Percentiles rank a stretch among this genome's conserved stretches.
Evolutionary conservation across 1,139 yeast genomes (phyloP).

Genomic region (Scheffersomyces lignicola): DNA sequence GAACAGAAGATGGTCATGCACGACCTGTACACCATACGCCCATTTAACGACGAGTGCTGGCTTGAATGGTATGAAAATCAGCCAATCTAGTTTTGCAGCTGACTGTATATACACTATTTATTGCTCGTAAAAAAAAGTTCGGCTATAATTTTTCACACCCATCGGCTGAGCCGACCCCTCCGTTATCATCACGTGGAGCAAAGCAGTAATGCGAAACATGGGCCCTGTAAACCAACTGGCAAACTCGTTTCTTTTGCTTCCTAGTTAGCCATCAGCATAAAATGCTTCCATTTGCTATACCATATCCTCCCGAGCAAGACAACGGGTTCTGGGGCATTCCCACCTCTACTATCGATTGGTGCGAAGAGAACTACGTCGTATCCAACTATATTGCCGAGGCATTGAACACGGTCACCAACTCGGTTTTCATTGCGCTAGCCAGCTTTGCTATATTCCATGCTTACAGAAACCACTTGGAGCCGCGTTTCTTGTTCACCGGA

Average conservation of each 20-base stretch:
- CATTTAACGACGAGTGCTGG: conserved; percentile 54
- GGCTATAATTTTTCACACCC: no score
- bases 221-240: no score
- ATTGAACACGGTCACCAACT: conserved; percentile 76
- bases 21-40: conserved; percentile 53
- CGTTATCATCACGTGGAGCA: no score
- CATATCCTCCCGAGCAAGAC: conserved; percentile 45
- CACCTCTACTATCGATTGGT: conserved; percentile 88
- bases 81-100: no score
- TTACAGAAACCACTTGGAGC: conserved; percentile 58
- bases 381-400: conserved; percentile 87
- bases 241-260: no score
- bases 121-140: no score
- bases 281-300: conserved; percentile 50
- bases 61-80: conserved; percentile 35
- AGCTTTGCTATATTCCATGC: conserved; percentile 65
- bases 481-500: conserved; percentile 68
- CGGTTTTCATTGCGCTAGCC: conserved; percentile 68
- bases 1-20: conserved; percentile 52
- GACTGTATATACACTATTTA: no score
- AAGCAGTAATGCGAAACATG: no score
- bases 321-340: conserved; percentile 51
- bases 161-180: no score
- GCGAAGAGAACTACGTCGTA: conserved; percentile 91
- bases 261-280: no score